Conservation (phyloP, 192 early-diverging fungal genomes). For the Chytriomyces confervae region DNA sequence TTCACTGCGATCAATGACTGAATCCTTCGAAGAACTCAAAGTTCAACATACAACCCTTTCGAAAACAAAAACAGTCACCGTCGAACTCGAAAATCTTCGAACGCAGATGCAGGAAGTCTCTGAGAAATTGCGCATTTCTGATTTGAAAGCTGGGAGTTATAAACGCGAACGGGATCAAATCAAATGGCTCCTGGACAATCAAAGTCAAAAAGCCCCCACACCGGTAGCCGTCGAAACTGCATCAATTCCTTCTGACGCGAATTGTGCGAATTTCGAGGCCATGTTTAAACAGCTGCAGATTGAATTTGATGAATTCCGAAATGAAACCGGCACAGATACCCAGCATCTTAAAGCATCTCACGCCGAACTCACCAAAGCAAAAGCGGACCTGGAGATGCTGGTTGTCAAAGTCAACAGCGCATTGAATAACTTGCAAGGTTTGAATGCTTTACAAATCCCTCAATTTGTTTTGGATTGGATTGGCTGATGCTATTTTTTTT, state of each 20-base stretch:
- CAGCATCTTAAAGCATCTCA: slow-evolving; percentile 60
- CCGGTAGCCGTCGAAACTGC: neutral
- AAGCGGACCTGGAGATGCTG: slow-evolving; percentile 66
- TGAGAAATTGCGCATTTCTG: slow-evolving; percentile 59
- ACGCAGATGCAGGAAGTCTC: slow-evolving; percentile 58
- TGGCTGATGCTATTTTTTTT: too few relatives aligned
- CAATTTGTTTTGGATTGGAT: too few relatives aligned
- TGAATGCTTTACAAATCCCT: too few relatives aligned
- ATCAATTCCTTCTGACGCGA: neutral
- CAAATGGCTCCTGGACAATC: slow-evolving; percentile 25
- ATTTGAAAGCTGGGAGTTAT: slow-evolving; percentile 57
- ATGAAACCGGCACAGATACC: slow-evolving; percentile 66
- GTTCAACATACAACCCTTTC: slow-evolving; percentile 44
- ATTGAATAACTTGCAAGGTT: slow-evolving; percentile 52
- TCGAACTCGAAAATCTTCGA: slow-evolving; percentile 57
- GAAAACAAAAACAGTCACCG: slow-evolving; percentile 38
- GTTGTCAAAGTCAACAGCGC: slow-evolving; percentile 68
- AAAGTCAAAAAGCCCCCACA: neutral
- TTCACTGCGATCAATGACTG: neutral
- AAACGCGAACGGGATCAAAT: slow-evolving; percentile 63
- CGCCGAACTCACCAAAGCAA: slow-evolving; percentile 57
- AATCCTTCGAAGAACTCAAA: slow-evolving; percentile 33
- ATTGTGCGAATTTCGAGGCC: slow-evolving; percentile 44
- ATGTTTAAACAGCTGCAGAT: slow-evolving; percentile 57
- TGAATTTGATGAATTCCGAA: slow-evolving; percentile 70